phyloP scores from a whole-genome alignment of 306 rosid species.

The Rosa lucieae region DNA sequence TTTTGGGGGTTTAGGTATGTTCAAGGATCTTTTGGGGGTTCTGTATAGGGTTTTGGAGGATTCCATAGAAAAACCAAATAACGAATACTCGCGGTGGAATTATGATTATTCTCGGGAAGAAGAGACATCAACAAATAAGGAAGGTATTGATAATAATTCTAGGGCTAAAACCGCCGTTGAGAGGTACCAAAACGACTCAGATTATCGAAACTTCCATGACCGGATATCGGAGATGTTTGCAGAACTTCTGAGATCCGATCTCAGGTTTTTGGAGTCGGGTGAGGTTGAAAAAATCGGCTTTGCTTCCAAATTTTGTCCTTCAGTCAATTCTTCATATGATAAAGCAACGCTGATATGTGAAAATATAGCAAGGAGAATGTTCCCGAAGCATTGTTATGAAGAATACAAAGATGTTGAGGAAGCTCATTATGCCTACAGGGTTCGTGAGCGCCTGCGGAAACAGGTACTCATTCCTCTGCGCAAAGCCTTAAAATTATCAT shows the following conservation, averaged over 20 bases:
- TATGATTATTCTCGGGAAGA: no score
- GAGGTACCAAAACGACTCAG: not conserved
- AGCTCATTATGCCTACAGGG: not conserved
- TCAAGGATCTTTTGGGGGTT: not conserved
- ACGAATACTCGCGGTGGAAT: no score
- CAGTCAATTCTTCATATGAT: not conserved
- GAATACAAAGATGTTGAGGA: not conserved
- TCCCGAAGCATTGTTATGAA: not conserved
- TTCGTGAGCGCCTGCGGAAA: slow-evolving; percentile 1
- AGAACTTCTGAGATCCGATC: not conserved
- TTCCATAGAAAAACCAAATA: not conserved
- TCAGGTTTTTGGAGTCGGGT: not conserved
- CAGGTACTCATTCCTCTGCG: not conserved
- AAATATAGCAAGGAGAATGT: not conserved
- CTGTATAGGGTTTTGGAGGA: not conserved
- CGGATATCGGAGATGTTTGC: not conserved
- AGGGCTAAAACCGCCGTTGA: not conserved
- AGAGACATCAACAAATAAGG: no score
- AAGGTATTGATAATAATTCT: no score
- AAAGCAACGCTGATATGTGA: not conserved
- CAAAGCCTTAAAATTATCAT: no score
- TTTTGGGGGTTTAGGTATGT: not conserved
- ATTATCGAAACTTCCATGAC: not conserved
- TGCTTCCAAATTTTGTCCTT: not conserved
- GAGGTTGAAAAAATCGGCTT: not conserved